Base-by-base conservation (phyloP, 768 basidiomycete species). In the Xerocomus brunneocitrinus region DNA sequence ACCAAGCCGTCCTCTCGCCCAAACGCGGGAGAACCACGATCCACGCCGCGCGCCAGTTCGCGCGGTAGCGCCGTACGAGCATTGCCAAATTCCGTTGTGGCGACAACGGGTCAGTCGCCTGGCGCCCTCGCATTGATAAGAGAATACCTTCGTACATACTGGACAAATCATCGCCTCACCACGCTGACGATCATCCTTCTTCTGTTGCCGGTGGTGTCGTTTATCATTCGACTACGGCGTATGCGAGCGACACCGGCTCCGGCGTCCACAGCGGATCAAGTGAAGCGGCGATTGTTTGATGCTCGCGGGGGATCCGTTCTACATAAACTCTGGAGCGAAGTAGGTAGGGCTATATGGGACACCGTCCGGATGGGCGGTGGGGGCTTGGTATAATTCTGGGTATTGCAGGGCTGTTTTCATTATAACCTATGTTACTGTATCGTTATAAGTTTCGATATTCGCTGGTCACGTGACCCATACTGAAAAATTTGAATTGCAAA, bases 311-410 rank as follows among this genome's bases (percentile, higher is more conserved):
- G 60, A 56, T 60, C 76, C 67, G 31, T 67, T 54, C 12, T 74
- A 69, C 34, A 58, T 72, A 41, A 48, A 76, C 69, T 79, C 31
- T 85, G 85, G 81, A 67, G 67, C 19, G 81, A 81, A 60, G 61
- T 77, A 7, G 59, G 79, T 4, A 74, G 76, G 40, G 81, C 76
- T 5, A 73, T 91, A 14, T 66, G 70, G 44, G 88, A 91, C 70
- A 85, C 85, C 4, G 76, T 87, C 31, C 77, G 74, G 60, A 90
- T 91, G 88, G 88, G 82, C 1, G 88, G 86, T 19, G 80, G 85
- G 58, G 89, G 88, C 19, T 68, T 89, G 54, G 85, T 85, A 41
- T 89, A 67, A 71, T n/a, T 14, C 4, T 47, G 41, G 42, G 19
- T 19, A 19, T 19, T 19, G 19, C 19, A 19, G 19, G 19, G 19